phyloP scores from a whole-genome alignment of 176 grass and related monocot genomes.

The Urochloa ruziziensis region DNA sequence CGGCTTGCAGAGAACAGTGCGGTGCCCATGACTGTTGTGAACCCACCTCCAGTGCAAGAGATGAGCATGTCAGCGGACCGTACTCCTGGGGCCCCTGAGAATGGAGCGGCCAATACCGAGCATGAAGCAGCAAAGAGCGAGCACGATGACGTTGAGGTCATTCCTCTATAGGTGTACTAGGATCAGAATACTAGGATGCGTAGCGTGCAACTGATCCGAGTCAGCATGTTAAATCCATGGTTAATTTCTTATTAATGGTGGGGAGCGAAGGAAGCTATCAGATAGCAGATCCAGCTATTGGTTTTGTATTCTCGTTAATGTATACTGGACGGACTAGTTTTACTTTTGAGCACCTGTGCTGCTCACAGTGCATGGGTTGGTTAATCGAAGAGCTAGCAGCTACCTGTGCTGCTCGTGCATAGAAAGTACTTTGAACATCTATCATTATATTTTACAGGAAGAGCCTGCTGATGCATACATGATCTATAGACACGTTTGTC shows the following conservation, averaged over 20 bases:
- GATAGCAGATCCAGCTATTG: not conserved
- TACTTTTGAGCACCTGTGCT: not conserved
- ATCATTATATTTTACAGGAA: not conserved
- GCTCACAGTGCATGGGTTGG: not conserved
- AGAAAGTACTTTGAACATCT: not conserved
- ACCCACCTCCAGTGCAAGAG: conserved; percentile 75
- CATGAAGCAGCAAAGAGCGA: conserved; percentile 25
- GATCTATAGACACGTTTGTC: not conserved
- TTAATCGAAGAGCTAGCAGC: not conserved
- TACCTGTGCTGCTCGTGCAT: not conserved
- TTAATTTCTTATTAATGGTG: not conserved
- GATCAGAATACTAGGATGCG: conserved; percentile 26
- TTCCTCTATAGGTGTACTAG: conserved; percentile 52
- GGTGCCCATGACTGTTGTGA: conserved; percentile 80
- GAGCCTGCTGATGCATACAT: not conserved
- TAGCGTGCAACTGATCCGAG: not conserved
- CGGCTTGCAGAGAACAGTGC: conserved; percentile 62
- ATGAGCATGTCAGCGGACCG: conserved; percentile 55
- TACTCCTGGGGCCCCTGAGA: not conserved
- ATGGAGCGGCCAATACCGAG: conserved; percentile 25
- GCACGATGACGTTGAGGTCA: conserved; percentile 59
- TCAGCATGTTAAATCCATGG: not conserved
- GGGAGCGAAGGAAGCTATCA: not conserved
- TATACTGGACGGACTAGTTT: not conserved
- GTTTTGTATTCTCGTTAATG: not conserved